These are phyloP conservation scores for Fomitopsis palustris DNA, from an alignment of 1,284 basidiomycete genomes.

Conservation along the genomic window DNA sequence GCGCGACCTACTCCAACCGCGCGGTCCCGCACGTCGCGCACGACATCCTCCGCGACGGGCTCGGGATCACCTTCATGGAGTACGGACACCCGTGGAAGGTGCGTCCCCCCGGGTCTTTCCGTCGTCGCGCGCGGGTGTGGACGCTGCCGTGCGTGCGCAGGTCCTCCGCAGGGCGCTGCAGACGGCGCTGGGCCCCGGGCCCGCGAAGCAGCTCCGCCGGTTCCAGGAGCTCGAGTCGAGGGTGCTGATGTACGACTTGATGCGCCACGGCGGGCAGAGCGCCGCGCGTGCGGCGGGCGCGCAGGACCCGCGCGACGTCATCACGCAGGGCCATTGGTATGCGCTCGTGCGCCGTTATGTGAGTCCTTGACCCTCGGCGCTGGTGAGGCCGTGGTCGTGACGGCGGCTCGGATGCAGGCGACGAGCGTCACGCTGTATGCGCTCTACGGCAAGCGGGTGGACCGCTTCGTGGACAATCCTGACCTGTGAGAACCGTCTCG, in stretches of 20 bases:
- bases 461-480: conserved; percentile 4
- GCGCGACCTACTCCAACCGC: conserved; percentile 24
- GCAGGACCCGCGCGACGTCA: conserved; percentile 5
- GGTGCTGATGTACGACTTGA: conserved; percentile 19
- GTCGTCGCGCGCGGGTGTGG: too few species aligned
- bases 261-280: neutral
- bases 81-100: conserved; percentile 29
- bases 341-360: conserved; percentile 26
- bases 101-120: neutral
- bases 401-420: neutral
- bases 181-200: conserved; percentile 19
- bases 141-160: neutral
- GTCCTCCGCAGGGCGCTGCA: conserved; percentile 11
- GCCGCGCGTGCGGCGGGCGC: too few species aligned
- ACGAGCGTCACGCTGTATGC: conserved; percentile 2
- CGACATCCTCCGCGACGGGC: conserved; percentile 29
- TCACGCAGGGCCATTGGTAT: conserved; percentile 28
- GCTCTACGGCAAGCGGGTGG: conserved; percentile 5
- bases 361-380: conserved; percentile 5
- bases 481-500: neutral
- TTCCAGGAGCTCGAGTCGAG: conserved; percentile 25
- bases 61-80: conserved; percentile 26
- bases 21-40: conserved; percentile 26
- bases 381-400: neutral
- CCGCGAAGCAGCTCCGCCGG: conserved; percentile 21